phyloP scores from a whole-genome alignment of 768 basidiomycete genomes.

The Dioszegia aurantiaca region DNA sequence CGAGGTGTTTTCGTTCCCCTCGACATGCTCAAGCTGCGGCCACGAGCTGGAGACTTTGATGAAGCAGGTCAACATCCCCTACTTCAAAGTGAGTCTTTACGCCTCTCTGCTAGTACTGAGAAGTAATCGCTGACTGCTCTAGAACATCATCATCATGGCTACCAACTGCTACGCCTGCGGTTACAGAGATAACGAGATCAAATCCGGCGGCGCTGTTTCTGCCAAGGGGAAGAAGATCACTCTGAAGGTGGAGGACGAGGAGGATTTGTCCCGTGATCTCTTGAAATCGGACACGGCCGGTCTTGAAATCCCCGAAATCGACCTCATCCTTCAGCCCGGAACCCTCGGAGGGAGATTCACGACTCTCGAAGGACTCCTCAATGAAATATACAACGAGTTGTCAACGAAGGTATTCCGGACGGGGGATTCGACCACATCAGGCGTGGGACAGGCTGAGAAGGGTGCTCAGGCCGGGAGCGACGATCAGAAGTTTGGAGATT shows the following conservation, averaged over 20 bases:
- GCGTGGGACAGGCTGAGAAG: slow-evolving; percentile 43
- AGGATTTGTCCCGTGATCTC: slow-evolving; percentile 88
- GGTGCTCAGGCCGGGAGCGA: slow-evolving; percentile 53
- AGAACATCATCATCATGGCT: slow-evolving; percentile 98
- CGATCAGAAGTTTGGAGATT: slow-evolving; percentile 63
- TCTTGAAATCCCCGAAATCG: slow-evolving; percentile 86
- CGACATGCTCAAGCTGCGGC: slow-evolving; percentile 83
- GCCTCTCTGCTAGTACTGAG: not conserved
- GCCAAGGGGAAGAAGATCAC: slow-evolving; percentile 80
- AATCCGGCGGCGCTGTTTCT: slow-evolving; percentile 86
- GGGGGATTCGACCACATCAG: slow-evolving; percentile 54
- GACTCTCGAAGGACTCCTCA: slow-evolving; percentile 88
- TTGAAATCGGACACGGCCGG: slow-evolving; percentile 96
- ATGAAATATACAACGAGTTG: slow-evolving; percentile 92
- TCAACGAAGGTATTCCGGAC: slow-evolving; percentile 76
- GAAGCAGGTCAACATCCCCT: slow-evolving; percentile 94
- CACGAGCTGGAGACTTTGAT: slow-evolving; percentile 79
- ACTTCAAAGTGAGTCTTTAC: slow-evolving; percentile 75
- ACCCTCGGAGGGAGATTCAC: slow-evolving; percentile 97
- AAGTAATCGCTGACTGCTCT: slow-evolving; percentile 4
- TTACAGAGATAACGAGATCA: slow-evolving; percentile 96
- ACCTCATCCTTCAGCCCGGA: slow-evolving; percentile 83
- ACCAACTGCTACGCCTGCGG: slow-evolving; percentile 94
- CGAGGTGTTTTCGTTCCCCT: slow-evolving; percentile 84
- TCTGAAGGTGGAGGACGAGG: slow-evolving; percentile 83